Evolutionary conservation across 306 rosid species (phyloP).

Genomic region (Arachis hypogaea): DNA sequence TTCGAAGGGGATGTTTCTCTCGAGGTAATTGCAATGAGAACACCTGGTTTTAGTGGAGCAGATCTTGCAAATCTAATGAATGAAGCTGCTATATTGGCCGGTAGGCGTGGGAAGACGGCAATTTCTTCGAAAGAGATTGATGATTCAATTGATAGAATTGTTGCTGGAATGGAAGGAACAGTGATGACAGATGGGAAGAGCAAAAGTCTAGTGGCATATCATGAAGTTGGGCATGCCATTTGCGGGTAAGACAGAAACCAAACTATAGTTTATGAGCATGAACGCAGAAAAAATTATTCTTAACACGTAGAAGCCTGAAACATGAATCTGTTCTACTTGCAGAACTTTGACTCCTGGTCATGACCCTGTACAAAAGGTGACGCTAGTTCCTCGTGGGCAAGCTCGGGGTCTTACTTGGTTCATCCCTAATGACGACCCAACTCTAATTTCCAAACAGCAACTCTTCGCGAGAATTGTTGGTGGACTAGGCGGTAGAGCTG

Average conservation of each 20-base stretch:
- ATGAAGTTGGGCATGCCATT: conserved; percentile 97
- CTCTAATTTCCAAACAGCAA: conserved; percentile 93
- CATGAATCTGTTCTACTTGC: conserved; percentile 39
- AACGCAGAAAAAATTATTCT: conserved; percentile 1
- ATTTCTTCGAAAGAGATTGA: conserved; percentile 96
- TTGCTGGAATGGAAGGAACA: conserved; percentile 99
- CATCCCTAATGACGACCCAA: conserved; percentile 94
- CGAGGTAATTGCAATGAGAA: conserved; percentile 93
- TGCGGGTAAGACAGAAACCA: conserved; percentile 73
- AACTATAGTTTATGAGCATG: background rate
- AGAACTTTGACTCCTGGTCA: conserved; percentile 99
- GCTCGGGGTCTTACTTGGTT: conserved; percentile 99
- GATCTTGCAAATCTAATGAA: conserved; percentile 98
- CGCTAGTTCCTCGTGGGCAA: conserved; percentile 94
- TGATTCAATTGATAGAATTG: conserved; percentile 96
- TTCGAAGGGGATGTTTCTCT: conserved; percentile 87
- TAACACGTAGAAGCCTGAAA: conserved; percentile 32
- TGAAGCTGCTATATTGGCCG: conserved; percentile 97
- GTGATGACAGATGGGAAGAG: conserved; percentile 99
- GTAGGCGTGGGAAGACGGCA: conserved; percentile 85
- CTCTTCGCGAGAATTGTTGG: conserved; percentile 99
- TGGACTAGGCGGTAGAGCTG: conserved; percentile 98
- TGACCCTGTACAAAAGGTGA: conserved; percentile 91
- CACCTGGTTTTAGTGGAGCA: conserved; percentile 99
- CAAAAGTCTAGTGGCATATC: conserved; percentile 94